Base-by-base conservation (phyloP, 768 basidiomycete genomes). In the Lenzites betulinus region DNA sequence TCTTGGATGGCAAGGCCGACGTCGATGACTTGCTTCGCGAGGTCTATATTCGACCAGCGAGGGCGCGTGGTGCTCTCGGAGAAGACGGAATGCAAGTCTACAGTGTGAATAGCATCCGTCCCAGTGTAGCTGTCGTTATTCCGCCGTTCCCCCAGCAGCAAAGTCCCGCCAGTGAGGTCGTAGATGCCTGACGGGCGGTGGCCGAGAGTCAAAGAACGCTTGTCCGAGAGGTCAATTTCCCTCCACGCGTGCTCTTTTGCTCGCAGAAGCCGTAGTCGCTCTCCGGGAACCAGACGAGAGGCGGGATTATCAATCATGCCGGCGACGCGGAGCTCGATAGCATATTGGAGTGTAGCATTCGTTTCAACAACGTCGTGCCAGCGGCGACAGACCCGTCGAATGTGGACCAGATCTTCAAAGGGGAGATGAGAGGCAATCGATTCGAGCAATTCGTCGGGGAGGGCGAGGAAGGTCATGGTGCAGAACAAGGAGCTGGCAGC, bases 131-230 rank as follows among this genome's bases (percentile, higher is more conserved):
- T 23, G 23, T 50, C 52, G 15, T 20, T 23, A 35, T 18, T 20
- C 33, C 46, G 53, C 9, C 62, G 47, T 51, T 67, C 66, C 4
- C 69, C 69, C 18, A 70, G 60, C 28, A 70, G 59, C 25, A 67
- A 56, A 7, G 66, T 52, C 7, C 67, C 69, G 16, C 62, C 62
- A 23, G 67, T 68, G n/a, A 70, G 60, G 49, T 70, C 69, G 56
- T 70, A 70, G 8, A 70, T 70, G 11, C 67, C 60, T 4, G 66
- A 66, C 0, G 69, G 65, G 13, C 56, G 52, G 50, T 65, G 67
- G 4, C 28, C 7, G 13, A 67, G 58, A 22, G 48, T 15, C 12
- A 64, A 44, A 1, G 52, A 22, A 26, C 28, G 52, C 13, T 53
- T 44, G 33, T 61, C 60, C 2, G 51, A 44, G 30, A 64, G 49